phyloP scores from a whole-genome alignment of 208 protist species.

The Leishmania lainsoni region DNA sequence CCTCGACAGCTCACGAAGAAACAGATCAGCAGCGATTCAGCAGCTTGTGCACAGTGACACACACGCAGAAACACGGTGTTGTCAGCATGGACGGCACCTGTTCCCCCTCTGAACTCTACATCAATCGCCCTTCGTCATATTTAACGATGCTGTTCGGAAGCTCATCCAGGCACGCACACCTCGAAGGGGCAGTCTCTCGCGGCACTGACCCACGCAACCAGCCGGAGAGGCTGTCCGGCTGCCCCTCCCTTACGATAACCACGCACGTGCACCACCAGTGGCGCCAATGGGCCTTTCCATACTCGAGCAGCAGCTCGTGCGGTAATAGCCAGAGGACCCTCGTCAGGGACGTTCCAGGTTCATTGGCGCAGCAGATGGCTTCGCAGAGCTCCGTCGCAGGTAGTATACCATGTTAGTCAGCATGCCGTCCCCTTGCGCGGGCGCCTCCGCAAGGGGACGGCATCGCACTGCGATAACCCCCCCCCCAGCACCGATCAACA shows the following conservation, averaged over 20 bases:
- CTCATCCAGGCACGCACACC: slow-evolving; percentile 37
- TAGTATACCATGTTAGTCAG: slow-evolving; percentile 34
- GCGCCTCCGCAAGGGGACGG: slow-evolving; percentile 11
- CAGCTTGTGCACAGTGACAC: not conserved
- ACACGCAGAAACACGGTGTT: slow-evolving; percentile 2
- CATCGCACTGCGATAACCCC: slow-evolving; percentile 24
- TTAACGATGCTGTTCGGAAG: slow-evolving; percentile 40
- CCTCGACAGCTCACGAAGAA: not conserved
- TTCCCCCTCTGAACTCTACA: slow-evolving; percentile 3
- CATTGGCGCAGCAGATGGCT: not conserved
- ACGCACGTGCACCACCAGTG: slow-evolving; percentile 45
- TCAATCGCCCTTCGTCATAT: slow-evolving; percentile 33
- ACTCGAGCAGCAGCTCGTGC: slow-evolving; percentile 44
- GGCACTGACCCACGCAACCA: slow-evolving; percentile 35
- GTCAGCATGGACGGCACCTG: not conserved
- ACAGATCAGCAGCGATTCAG: not conserved
- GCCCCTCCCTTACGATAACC: slow-evolving; percentile 24
- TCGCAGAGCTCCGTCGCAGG: slow-evolving; percentile 24
- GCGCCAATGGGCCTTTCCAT: slow-evolving; percentile 39
- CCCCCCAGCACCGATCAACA: too few species aligned
- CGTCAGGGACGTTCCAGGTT: slow-evolving; percentile 19
- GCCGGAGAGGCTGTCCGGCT: slow-evolving; percentile 33
- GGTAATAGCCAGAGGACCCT: slow-evolving; percentile 51
- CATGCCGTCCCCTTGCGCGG: slow-evolving; percentile 24
- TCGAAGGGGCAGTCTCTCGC: slow-evolving; percentile 31